phyloP scores from a whole-genome alignment of 78 protist genomes.

The Chrysochromulina parva region DNA sequence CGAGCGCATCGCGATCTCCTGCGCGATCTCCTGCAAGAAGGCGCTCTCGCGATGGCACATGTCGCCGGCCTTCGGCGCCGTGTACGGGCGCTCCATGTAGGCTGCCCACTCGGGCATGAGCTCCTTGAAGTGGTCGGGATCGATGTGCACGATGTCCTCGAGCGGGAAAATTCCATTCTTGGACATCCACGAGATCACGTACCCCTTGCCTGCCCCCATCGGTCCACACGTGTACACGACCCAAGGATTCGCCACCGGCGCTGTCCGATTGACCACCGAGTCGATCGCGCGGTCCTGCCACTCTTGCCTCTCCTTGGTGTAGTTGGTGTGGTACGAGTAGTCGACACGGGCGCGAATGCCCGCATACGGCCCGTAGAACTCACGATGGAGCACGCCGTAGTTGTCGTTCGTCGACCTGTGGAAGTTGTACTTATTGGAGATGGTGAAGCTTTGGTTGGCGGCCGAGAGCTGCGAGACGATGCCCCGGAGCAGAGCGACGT shows the following conservation, averaged over 20 bases:
- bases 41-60: not conserved
- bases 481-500: not conserved
- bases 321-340: not conserved
- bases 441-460: not conserved
- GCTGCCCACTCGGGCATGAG: not conserved
- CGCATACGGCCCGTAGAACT: not conserved
- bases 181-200: not conserved
- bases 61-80: not conserved
- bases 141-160: constrained; percentile 34
- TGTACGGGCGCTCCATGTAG: not conserved
- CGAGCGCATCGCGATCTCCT: not conserved
- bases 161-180: not conserved
- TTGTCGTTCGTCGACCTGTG: not conserved
- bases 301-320: not conserved
- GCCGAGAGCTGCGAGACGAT: not conserved
- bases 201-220: constrained; percentile 12
- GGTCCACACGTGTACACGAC: not conserved
- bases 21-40: not conserved
- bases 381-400: not conserved
- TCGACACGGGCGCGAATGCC: not conserved
- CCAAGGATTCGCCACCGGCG: not conserved
- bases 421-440: not conserved
- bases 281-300: not conserved
- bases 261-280: not conserved
- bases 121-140: constrained; percentile 3